Evolutionary conservation across 305 asterid genomes (phyloP), one percentile per base, ranked within the genome.

Genomic region (Withania somnifera): DNA sequence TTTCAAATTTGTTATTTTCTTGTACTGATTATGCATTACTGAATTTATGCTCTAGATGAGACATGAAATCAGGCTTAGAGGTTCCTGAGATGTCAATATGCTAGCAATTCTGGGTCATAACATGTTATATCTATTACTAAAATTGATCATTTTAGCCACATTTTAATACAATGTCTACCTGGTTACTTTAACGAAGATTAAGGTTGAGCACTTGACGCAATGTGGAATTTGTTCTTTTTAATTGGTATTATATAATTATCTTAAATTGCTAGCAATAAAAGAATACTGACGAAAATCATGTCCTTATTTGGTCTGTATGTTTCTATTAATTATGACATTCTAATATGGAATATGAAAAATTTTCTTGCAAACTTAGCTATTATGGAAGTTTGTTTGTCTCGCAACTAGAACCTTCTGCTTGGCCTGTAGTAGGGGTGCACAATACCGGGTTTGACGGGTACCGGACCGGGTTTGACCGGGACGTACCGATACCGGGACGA

Each of bases 11-110:
- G 20, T n/a, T n/a, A n/a, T n/a, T n/a, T n/a, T n/a, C n/a, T n/a
- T n/a, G n/a, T n/a, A n/a, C n/a, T n/a, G n/a, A n/a, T n/a, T 58
- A 82, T 64, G 54, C 82, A 38, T 28, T 88, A 82, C 83, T 80
- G 76, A 61, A 85, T 86, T 54, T 82, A 50, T 38, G 84, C 52
- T 86, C 87, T 77, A 34, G 56, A 2, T 32, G 82, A 26, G 79
- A 24, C 56, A 15, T 82, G 82, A 57, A 61, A 75, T 68, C 89
- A 17, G 84, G 57, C 20, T 15, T 82, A 32, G 82, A 78, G 54
- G 77, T 57, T n/a, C 76, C 83, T 40, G 79, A 75, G 68, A 45
- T 78, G 77, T 11, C 77, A 81, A 66, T 82, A 80, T 78, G 64
- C 87, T 5, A 81, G 82, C 82, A 75, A 75, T 50, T 11, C 60